Conservation (phyloP, 257 asterid genomes). For the Striga asiatica region DNA sequence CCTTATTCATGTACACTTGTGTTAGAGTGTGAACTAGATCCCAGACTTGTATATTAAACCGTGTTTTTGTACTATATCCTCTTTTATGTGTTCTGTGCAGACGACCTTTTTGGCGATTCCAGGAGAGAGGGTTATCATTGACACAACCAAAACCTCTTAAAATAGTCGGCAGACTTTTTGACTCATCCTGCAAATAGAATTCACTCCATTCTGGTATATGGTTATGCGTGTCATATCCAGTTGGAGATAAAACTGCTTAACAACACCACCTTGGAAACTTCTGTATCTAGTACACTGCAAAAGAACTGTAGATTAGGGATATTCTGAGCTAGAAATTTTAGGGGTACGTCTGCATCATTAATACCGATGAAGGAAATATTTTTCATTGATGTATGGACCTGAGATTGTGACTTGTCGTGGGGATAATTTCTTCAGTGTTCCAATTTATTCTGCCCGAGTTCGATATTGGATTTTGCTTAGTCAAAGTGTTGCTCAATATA, state of each 20-base stretch:
- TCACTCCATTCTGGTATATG: slow-evolving; percentile 15
- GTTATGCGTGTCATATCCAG: slow-evolving; percentile 13
- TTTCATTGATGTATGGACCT: too few relatives aligned
- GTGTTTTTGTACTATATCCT: slow-evolving; percentile 1
- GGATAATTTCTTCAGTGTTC: too few relatives aligned
- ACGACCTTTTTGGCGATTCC: slow-evolving; percentile 31
- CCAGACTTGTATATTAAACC: too few relatives aligned
- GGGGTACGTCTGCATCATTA: slow-evolving; percentile 13
- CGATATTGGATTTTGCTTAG: too few relatives aligned
- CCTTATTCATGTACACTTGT: too few relatives aligned
- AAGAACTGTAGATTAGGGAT: slow-evolving; percentile 27
- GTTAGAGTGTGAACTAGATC: too few relatives aligned
- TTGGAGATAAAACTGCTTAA: slow-evolving; percentile 16
- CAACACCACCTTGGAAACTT: slow-evolving; percentile 15
- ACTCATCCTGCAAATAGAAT: slow-evolving; percentile 5
- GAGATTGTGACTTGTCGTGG: too few relatives aligned
- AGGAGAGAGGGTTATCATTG: slow-evolving; percentile 26
- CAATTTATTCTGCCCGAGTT: too few relatives aligned
- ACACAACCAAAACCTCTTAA: neutral
- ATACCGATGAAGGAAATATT: too few relatives aligned
- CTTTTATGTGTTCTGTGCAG: slow-evolving; percentile 22
- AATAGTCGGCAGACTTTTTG: neutral
- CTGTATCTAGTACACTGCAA: slow-evolving; percentile 11
- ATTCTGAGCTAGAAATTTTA: slow-evolving; percentile 7
- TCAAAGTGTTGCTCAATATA: too few relatives aligned